A percentile compares a stretch with the other conserved stretches of the same genome.
phyloP scores from a whole-genome alignment of 176 grass and related monocot genomes.

The Carex littledalei region DNA sequence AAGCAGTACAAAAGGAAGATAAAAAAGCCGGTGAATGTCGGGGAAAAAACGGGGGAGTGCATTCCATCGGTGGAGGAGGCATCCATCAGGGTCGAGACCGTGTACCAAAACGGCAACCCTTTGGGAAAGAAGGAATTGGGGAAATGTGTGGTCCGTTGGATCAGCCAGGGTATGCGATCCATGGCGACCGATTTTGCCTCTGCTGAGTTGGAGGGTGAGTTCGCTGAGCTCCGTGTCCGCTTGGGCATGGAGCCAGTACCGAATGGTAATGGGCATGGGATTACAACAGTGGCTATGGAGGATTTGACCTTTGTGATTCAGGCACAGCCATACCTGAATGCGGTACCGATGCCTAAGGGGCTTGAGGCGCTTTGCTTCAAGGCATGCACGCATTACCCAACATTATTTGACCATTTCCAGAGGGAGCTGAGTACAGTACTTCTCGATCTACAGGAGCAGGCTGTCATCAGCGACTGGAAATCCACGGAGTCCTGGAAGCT shows the following conservation, averaged over 20 bases:
- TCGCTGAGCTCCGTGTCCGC: constrained; percentile 39
- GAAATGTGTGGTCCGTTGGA: constrained; percentile 64
- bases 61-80: constrained; percentile 63
- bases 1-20: constrained; percentile 26
- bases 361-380: constrained; percentile 91
- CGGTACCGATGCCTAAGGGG: constrained; percentile 80
- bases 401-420: constrained; percentile 91
- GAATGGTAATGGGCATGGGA: not conserved
- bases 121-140: constrained; percentile 75
- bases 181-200: constrained; percentile 73
- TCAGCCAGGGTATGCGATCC: constrained; percentile 72
- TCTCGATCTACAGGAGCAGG: constrained; percentile 36
- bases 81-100: constrained; percentile 56
- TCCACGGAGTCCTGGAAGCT: constrained; percentile 60
- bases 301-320: constrained; percentile 70
- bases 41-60: constrained; percentile 26
- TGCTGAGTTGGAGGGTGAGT: constrained; percentile 62
- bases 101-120: constrained; percentile 72
- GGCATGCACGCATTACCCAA: constrained; percentile 87
- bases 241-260: constrained; percentile 22
- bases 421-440: constrained; percentile 69
- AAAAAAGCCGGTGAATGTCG: not conserved
- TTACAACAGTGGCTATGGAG: constrained; percentile 21
- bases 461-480: constrained; percentile 42
- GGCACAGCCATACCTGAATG: constrained; percentile 63